phyloP scores from a whole-genome alignment of 768 basidiomycete genomes.

The Epithele typhae region DNA sequence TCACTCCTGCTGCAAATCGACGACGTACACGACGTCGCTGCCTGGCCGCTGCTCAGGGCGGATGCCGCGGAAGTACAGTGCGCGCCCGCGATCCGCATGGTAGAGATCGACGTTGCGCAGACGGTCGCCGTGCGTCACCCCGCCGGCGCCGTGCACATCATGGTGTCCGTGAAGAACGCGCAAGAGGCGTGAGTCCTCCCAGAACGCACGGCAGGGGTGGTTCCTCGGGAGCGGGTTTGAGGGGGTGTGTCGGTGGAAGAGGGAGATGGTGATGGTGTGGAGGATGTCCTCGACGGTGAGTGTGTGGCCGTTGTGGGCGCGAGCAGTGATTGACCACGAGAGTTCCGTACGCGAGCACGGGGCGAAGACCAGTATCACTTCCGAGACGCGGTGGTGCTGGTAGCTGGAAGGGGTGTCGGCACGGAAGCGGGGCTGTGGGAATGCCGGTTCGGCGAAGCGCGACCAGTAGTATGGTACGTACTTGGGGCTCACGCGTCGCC shows the following conservation, averaged over 20 bases:
- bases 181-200: background rate
- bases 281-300: slow-evolving; percentile 1
- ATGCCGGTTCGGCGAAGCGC: background rate
- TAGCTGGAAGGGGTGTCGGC: no score
- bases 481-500: background rate
- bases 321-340: background rate
- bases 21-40: background rate
- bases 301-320: no score
- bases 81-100: background rate
- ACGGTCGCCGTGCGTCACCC: background rate
- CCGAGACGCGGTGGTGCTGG: background rate
- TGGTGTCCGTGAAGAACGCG: background rate
- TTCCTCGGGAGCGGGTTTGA: background rate
- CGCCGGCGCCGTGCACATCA: no score
- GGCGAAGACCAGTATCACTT: background rate
- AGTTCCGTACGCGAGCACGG: background rate
- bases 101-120: background rate
- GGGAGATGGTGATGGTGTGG: background rate
- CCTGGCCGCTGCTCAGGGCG: background rate
- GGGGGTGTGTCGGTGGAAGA: background rate
- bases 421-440: background rate
- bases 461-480: background rate
- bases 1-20: background rate
- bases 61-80: background rate
- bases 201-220: background rate